Evolutionary conservation across 805 yeast species (phyloP), one percentile per base, ranked within the genome.

Genomic region (Saccharomyces paradoxus): DNA sequence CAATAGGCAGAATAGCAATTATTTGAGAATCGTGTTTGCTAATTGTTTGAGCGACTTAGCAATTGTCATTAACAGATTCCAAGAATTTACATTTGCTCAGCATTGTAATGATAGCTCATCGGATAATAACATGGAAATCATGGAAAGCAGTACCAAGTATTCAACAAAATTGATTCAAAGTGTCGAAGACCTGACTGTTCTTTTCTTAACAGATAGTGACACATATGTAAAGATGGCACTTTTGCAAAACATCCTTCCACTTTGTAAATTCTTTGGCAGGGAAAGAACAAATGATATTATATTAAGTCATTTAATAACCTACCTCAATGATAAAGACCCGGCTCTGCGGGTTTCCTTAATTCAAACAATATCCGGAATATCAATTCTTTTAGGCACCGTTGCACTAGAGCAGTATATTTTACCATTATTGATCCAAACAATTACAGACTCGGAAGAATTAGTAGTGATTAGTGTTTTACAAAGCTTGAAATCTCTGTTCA

Each of bases 261-360:
- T 94, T 3, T 89, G 97, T 61, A 76, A 83, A 9, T 87, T 86
- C 55, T 84, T 94, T 65, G 97, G 97, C 0, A 82, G 85, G 53
- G 96, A 89, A 53, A 87, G 83, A 60, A 86, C 97, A 0, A 91
- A 88, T 64, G 98, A 94, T 66, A 75, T 94, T 46, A 83, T 94
- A 24, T 71, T 94, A 49, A 90, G 96, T 48, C 98, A 94, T 72
- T 73, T 91, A 54, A 91, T 94, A 48, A 91, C 98, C 0, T 94
- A 90, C 64, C 71, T 94, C 58, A 94, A 94, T 68, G 97, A 91
- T 64, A 77, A 82, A 53, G 82, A 83, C 63, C 73, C 85, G 0
- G 78, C 81, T 22, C 73, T 94, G 24, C 75, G 95, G 56, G 72
- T 87, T 29, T 82, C 84, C 4, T 84, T 94, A 61, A 83, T 92